phyloP scores from a whole-genome alignment of 2,329 filamentous ascomycete genomes.

The Xylariaceae sp. region DNA sequence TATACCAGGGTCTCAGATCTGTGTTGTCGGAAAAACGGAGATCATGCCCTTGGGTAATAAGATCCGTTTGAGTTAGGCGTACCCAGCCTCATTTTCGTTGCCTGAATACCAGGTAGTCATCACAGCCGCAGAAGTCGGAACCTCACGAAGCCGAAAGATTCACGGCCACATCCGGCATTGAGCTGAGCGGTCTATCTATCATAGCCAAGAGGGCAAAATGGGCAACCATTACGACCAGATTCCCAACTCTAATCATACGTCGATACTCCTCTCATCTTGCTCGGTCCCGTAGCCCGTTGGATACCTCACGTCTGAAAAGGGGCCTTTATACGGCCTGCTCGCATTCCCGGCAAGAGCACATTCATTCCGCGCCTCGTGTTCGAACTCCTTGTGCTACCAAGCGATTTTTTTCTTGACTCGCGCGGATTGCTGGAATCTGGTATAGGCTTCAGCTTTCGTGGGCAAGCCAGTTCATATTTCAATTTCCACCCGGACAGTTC shows the following conservation, averaged over 20 bases:
- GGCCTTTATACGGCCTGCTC: background rate
- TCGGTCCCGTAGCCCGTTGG: background rate
- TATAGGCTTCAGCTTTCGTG: background rate
- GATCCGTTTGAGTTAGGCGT: too few species aligned
- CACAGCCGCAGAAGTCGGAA: background rate
- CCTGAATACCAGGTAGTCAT: background rate
- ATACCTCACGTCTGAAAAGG: background rate
- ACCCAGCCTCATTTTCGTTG: too few species aligned
- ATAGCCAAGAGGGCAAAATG: background rate
- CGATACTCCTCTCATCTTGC: too few species aligned
- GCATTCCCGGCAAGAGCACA: background rate
- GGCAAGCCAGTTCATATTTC: background rate
- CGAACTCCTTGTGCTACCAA: background rate
- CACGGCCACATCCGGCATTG: background rate
- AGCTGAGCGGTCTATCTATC: background rate
- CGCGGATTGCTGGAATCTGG: background rate
- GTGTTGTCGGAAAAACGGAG: background rate
- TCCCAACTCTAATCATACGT: too few species aligned
- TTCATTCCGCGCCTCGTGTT: background rate
- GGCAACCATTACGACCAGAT: too few species aligned
- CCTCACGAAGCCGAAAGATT: background rate
- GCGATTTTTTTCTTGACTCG: background rate
- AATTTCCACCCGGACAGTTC: background rate
- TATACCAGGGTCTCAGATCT: background rate
- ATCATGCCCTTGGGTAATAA: too few species aligned